Evolutionary conservation across 345 rosid genomes (phyloP).

Genomic region (Eucalyptus victrix): DNA sequence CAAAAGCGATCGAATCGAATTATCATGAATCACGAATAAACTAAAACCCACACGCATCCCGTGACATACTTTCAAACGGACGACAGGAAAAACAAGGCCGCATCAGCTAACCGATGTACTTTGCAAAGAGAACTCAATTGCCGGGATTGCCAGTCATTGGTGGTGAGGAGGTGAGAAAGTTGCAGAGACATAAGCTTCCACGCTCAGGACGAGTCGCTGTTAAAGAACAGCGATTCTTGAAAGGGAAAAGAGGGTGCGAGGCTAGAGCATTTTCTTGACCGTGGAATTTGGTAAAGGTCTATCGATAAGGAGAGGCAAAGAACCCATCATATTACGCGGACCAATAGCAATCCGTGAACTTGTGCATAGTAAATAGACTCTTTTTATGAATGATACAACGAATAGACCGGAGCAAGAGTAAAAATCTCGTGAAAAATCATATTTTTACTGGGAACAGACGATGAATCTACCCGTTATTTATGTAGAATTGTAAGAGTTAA

Average conservation of each 20-base stretch:
- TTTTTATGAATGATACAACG: no score
- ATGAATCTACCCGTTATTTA: background rate
- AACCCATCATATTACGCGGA: background rate
- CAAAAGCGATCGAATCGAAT: background rate
- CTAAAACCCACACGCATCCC: background rate
- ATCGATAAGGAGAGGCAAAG: background rate
- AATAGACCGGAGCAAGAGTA: background rate
- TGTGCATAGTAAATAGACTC: no score
- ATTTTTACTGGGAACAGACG: background rate
- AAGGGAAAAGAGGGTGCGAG: background rate
- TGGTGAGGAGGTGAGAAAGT: background rate
- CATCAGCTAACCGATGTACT: background rate
- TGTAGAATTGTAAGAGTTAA: background rate
- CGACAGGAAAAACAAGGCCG: background rate
- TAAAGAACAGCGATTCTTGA: background rate
- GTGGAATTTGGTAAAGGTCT: background rate
- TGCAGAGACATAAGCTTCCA: background rate
- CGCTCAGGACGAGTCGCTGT: background rate
- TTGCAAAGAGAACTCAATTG: background rate
- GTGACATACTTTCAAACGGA: background rate
- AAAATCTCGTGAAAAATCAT: background rate
- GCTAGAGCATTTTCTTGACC: background rate
- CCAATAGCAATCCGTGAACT: background rate
- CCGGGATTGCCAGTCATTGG: background rate
- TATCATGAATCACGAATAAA: background rate